phyloP scores from a whole-genome alignment of 352 stramenopile species.

The Achlya hypogyna region DNA sequence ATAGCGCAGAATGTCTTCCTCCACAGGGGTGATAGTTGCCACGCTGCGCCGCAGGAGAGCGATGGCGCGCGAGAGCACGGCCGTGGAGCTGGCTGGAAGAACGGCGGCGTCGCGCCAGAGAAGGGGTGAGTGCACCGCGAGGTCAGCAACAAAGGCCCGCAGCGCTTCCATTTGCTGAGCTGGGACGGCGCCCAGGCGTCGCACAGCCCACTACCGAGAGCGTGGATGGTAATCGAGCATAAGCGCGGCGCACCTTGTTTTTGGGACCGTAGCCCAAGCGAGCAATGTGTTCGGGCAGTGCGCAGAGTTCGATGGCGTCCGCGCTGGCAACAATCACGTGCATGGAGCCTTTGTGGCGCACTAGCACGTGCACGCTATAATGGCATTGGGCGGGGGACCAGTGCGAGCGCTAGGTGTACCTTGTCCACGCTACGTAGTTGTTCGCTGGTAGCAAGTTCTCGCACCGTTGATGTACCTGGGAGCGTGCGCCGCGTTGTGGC shows the following conservation, averaged over 20 bases:
- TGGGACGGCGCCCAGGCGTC: neutral
- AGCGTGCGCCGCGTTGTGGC: slow-evolving; percentile 2
- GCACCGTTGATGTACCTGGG: neutral
- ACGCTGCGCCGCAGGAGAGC: neutral
- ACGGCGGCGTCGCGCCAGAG: neutral
- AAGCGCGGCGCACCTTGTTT: no score
- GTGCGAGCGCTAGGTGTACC: neutral
- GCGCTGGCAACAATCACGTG: neutral
- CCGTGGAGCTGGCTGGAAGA: neutral
- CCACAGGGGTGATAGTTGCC: neutral
- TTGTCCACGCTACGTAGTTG: slow-evolving; percentile 6
- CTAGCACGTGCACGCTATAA: neutral
- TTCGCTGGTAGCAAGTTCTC: neutral
- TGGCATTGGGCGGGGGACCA: no score
- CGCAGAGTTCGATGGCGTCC: neutral
- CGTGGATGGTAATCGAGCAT: neutral
- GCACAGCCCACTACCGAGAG: neutral
- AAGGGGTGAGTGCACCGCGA: neutral
- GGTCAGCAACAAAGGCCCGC: neutral
- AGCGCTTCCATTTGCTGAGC: neutral
- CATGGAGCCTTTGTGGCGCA: neutral
- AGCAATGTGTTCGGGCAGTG: neutral
- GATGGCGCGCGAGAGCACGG: neutral
- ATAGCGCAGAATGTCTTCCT: slow-evolving; percentile 16
- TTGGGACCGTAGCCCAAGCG: no score